Conservation (phyloP, 805 yeast genomes). For the Wickerhamomyces mucosus region DNA sequence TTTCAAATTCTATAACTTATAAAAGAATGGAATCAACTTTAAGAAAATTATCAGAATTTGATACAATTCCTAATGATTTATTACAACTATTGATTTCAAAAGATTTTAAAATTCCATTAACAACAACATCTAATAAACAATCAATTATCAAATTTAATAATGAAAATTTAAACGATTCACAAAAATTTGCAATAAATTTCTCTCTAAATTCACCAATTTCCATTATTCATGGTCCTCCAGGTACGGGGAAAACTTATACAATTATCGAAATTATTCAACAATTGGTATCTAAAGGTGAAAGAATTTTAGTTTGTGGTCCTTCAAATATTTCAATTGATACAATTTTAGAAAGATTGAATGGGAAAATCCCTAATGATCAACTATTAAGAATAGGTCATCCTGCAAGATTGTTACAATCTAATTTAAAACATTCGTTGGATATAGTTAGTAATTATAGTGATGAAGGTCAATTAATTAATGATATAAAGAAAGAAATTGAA, state of each 20-base stretch:
- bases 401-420: conserved; percentile 60
- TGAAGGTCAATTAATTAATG: conserved; percentile 52
- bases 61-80: conserved; percentile 25
- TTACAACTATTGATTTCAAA: conserved; percentile 37
- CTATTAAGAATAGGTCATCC: conserved; percentile 92
- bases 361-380: conserved; percentile 19
- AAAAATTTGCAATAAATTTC: conserved; percentile 60
- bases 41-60: conserved; percentile 49
- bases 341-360: conserved; percentile 60
- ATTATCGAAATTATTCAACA: conserved; percentile 75
- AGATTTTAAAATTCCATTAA: conserved; percentile 25
- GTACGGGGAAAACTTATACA: conserved; percentile 78
- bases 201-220: conserved; percentile 50
- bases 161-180: conserved; percentile 42
- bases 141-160: conserved; percentile 27
- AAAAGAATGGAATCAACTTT: conserved; percentile 73
- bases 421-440: conserved; percentile 68
- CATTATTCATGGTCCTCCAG: conserved; percentile 71
- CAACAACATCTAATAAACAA: conserved; percentile 6
- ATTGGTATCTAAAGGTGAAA: conserved; percentile 43
- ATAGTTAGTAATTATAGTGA: conserved; percentile 50
- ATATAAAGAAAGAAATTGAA: conserved; percentile 64
- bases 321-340: conserved; percentile 92
- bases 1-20: conserved; percentile 59
- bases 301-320: conserved; percentile 87